Percentiles rank a stretch among this genome's conserved stretches.
These are phyloP conservation scores for Candida anutae DNA, from an alignment of 1,139 yeast genomes.

Conservation along the genomic window DNA sequence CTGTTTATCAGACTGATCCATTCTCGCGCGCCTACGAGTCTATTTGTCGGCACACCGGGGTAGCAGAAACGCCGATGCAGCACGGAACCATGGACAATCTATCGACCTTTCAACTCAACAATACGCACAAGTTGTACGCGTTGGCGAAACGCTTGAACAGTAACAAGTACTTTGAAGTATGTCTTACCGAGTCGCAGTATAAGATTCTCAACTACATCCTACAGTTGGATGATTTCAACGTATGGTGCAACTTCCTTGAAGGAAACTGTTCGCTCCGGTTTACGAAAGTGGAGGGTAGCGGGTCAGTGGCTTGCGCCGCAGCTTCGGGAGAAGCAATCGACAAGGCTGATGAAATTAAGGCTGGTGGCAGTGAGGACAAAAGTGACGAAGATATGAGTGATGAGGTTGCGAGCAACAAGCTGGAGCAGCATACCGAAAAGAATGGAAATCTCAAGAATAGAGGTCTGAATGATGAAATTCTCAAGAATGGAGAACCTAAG, in stretches of 20 bases:
- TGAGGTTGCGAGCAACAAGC: constrained; percentile 1
- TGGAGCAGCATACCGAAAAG: constrained; percentile 5
- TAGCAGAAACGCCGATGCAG: too few relatives aligned
- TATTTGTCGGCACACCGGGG: too few relatives aligned
- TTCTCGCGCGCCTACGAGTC: too few relatives aligned
- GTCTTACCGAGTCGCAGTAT: constrained; percentile 55
- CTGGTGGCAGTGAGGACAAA: constrained; percentile 3
- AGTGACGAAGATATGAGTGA: constrained; percentile 1
- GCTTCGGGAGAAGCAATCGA: constrained; percentile 1
- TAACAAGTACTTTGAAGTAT: constrained; percentile 46
- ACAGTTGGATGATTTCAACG: constrained; percentile 18
- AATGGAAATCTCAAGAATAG: constrained; percentile 2
- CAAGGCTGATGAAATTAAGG: constrained; percentile 1
- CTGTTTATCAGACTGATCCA: too few relatives aligned
- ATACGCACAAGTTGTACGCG: constrained; percentile 31
- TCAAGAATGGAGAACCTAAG: constrained; percentile 2
- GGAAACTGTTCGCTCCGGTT: constrained; percentile 41
- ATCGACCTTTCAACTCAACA: constrained; percentile 35
- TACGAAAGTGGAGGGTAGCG: constrained; percentile 1
- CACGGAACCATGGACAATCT: constrained; percentile 29
- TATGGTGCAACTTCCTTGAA: constrained; percentile 50
- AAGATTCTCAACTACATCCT: constrained; percentile 42
- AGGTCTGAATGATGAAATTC: constrained; percentile 1
- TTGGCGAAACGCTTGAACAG: constrained; percentile 43
- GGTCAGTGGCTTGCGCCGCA: too few relatives aligned